phyloP scores from a whole-genome alignment of 768 basidiomycete species.

The Boletus coccyginus region DNA sequence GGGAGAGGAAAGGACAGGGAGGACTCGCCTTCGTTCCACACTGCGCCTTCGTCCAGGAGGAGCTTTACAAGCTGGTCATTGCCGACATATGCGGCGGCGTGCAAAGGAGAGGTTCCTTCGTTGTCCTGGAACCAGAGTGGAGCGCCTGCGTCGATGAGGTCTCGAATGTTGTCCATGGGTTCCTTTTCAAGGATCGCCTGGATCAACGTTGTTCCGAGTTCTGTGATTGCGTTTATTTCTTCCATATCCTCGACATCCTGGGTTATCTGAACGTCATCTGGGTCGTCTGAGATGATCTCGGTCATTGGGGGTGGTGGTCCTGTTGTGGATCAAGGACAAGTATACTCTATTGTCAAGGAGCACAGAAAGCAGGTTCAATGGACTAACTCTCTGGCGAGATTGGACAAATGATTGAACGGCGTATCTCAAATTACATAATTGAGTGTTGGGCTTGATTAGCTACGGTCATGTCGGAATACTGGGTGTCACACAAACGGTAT shows the following conservation, averaged over 20 bases:
- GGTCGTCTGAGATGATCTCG: background rate
- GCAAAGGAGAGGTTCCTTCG: constrained; percentile 79
- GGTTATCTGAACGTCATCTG: constrained; percentile 13
- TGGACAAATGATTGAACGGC: background rate
- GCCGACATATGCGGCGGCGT: constrained; percentile 80
- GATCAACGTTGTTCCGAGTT: constrained; percentile 60
- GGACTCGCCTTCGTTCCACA: constrained; percentile 83
- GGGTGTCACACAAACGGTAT: constrained; percentile 91
- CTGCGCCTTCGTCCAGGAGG: constrained; percentile 76
- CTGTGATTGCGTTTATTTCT: constrained; percentile 44
- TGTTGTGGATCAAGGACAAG: too few relatives aligned
- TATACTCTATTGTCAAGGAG: background rate
- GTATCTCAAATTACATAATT: constrained; percentile 17
- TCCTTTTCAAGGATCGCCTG: constrained; percentile 51
- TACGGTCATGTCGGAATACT: constrained; percentile 77
- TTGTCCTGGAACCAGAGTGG: constrained; percentile 90
- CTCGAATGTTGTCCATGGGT: constrained; percentile 43
- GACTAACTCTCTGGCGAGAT: constrained; percentile 1
- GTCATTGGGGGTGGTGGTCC: constrained; percentile 11
- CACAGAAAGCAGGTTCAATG: background rate
- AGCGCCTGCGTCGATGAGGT: constrained; percentile 61
- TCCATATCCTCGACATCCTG: constrained; percentile 31
- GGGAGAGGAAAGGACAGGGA: background rate
- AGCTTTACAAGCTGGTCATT: constrained; percentile 59
- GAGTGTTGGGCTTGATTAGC: background rate